Evolutionary conservation across 1,284 basidiomycete genomes (phyloP).

Genomic region (Irpex sp.): DNA sequence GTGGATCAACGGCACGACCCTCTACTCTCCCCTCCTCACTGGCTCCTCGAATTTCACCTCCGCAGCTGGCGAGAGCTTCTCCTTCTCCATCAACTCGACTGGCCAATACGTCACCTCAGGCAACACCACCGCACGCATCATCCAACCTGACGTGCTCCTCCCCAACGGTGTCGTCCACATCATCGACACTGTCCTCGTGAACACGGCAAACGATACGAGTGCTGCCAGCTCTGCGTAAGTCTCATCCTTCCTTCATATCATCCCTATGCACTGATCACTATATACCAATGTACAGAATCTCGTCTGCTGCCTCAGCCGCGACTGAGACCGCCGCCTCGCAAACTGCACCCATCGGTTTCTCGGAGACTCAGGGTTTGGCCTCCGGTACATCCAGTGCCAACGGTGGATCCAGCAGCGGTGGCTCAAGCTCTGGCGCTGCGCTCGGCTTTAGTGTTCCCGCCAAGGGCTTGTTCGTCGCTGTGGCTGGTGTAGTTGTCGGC

Average conservation of each 20-base stretch:
- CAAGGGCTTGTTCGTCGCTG: slow-evolving; percentile 1
- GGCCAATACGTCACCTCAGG: slow-evolving; percentile 60
- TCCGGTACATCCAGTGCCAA: too few species aligned
- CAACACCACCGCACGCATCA: slow-evolving; percentile 53
- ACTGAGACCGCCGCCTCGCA: slow-evolving; percentile 16
- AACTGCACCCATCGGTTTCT: slow-evolving; percentile 20
- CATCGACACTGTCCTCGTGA: slow-evolving; percentile 60
- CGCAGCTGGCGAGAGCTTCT: slow-evolving; percentile 56
- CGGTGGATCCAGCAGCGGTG: background rate
- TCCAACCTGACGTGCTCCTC: slow-evolving; percentile 61
- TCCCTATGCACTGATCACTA: background rate
- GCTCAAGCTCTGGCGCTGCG: background rate
- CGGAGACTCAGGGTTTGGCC: slow-evolving; percentile 11
- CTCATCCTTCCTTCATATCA: background rate
- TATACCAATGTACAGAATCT: slow-evolving; percentile 8
- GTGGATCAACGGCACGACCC: slow-evolving; percentile 65
- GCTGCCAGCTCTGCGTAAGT: slow-evolving; percentile 58
- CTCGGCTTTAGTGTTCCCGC: background rate
- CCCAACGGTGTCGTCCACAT: slow-evolving; percentile 74
- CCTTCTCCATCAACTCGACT: slow-evolving; percentile 52
- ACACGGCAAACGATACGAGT: slow-evolving; percentile 42
- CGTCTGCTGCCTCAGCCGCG: slow-evolving; percentile 23
- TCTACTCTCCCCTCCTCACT: slow-evolving; percentile 57
- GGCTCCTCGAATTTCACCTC: slow-evolving; percentile 41
- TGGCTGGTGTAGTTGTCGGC: background rate